A percentile compares a stretch with the other conserved stretches of the same genome.
Evolutionary conservation across 192 early-diverging fungal species (phyloP).

Genomic region (Coemansia sp.): DNA sequence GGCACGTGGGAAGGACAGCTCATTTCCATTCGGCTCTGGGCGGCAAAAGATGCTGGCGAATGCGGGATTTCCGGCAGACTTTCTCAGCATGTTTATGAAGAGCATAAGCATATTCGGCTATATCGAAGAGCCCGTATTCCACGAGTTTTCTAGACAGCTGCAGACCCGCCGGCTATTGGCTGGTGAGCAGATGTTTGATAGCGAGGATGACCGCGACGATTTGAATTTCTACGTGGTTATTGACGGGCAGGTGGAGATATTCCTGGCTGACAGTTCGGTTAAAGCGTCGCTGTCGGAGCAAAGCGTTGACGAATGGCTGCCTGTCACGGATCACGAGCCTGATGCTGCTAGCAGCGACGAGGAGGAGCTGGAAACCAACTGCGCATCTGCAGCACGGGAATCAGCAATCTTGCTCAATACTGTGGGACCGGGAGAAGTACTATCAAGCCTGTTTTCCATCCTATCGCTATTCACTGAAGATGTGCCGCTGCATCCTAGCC

Average conservation of each 20-base stretch:
- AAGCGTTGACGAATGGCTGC: background rate
- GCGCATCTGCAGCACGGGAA: constrained; percentile 37
- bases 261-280: constrained; percentile 47
- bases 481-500: constrained; percentile 48
- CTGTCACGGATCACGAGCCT: background rate
- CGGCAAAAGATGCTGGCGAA: constrained; percentile 4
- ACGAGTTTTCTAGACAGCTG: constrained; percentile 88
- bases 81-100: constrained; percentile 56
- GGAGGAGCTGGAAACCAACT: constrained; percentile 8
- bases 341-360: background rate
- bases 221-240: constrained; percentile 92
- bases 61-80: constrained; percentile 45
- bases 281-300: background rate
- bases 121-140: constrained; percentile 93
- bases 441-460: constrained; percentile 92
- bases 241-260: constrained; percentile 92
- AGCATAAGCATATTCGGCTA: constrained; percentile 96
- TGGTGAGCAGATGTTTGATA: constrained; percentile 76
- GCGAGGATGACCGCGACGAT: constrained; percentile 58
- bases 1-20: constrained; percentile 16
- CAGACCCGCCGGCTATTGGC: constrained; percentile 72
- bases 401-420: constrained; percentile 70
- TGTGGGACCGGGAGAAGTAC: constrained; percentile 84
- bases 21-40: background rate
- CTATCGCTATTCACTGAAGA: constrained; percentile 84